Evolutionary conservation across 2,329 filamentous ascomycete genomes (phyloP).

Genomic region (Cercospora sp.): DNA sequence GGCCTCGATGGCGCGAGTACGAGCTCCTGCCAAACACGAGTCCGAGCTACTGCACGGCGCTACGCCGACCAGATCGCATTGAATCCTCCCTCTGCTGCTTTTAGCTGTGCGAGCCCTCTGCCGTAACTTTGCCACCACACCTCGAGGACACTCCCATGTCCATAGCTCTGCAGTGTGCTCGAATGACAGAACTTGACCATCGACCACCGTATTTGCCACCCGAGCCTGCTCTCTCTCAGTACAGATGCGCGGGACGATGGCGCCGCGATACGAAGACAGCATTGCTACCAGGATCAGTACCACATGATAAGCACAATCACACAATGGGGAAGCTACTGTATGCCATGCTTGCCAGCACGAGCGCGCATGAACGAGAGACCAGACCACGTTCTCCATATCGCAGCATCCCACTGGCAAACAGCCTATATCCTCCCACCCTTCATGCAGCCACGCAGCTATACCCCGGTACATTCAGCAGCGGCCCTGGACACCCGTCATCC

Average conservation of each 20-base stretch:
- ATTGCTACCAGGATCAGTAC: not conserved
- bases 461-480: slow-evolving; percentile 10
- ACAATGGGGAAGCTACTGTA: not conserved
- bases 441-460: slow-evolving; percentile 7
- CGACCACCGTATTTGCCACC: slow-evolving; percentile 1
- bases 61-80: not conserved
- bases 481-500: not conserved
- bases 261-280: not conserved
- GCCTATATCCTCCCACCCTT: not conserved
- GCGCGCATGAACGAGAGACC: not conserved
- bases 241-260: not conserved
- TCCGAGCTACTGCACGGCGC: slow-evolving; percentile 9
- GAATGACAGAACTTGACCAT: not conserved
- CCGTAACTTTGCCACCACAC: slow-evolving; percentile 7
- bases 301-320: not conserved
- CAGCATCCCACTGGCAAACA: not conserved
- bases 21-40: not conserved
- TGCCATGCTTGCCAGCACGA: not conserved
- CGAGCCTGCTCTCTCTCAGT: not conserved
- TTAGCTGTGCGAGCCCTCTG: not conserved
- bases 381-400: not conserved
- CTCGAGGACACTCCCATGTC: not conserved
- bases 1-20: not conserved
- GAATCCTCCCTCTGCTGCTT: not conserved
- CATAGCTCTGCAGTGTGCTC: not conserved